Percentiles rank a stretch among this genome's conserved stretches.
These are phyloP conservation scores for Penicillium polonicum DNA, from an alignment of 2,329 filamentous ascomycete genomes.

Conservation along the genomic window DNA sequence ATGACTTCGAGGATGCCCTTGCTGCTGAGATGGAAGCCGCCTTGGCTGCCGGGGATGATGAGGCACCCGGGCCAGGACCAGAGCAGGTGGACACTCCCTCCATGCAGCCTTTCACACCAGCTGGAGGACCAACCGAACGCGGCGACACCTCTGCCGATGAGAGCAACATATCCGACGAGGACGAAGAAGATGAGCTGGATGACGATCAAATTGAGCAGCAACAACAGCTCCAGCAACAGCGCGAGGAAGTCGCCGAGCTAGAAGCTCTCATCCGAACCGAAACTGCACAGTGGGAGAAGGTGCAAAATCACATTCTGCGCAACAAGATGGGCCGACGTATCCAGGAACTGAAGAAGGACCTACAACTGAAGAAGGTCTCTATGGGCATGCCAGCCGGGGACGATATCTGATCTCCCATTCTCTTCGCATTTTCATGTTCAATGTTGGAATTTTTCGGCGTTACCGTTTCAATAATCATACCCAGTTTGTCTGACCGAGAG, in stretches of 20 bases:
- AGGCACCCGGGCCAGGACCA: conserved; percentile 22
- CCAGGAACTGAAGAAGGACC: conserved; percentile 45
- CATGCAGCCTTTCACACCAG: conserved; percentile 33
- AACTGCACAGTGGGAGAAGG: conserved; percentile 41
- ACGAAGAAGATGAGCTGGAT: conserved; percentile 40
- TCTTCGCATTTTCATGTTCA: conserved; percentile 30
- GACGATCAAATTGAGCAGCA: conserved; percentile 46
- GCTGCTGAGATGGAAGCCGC: conserved; percentile 47
- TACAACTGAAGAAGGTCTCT: conserved; percentile 46
- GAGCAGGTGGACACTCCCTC: conserved; percentile 36
- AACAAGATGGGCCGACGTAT: conserved; percentile 47
- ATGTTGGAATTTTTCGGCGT: neutral
- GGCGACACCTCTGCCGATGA: conserved; percentile 44
- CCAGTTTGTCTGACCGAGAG: conserved; percentile 2
- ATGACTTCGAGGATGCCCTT: conserved; percentile 42
- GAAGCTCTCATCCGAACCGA: conserved; percentile 42
- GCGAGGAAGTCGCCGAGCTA: conserved; percentile 46
- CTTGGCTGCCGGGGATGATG: conserved; percentile 41
- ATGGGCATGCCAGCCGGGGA: conserved; percentile 39
- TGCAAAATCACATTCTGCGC: conserved; percentile 42
- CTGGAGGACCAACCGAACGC: conserved; percentile 16
- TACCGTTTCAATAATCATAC: conserved; percentile 3
- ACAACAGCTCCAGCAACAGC: conserved; percentile 44
- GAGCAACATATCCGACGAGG: conserved; percentile 39
- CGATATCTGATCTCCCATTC: conserved; percentile 24